These are phyloP conservation scores for Metschnikowia gelsemii DNA, from an alignment of 805 yeast species.

Conservation along the genomic window DNA sequence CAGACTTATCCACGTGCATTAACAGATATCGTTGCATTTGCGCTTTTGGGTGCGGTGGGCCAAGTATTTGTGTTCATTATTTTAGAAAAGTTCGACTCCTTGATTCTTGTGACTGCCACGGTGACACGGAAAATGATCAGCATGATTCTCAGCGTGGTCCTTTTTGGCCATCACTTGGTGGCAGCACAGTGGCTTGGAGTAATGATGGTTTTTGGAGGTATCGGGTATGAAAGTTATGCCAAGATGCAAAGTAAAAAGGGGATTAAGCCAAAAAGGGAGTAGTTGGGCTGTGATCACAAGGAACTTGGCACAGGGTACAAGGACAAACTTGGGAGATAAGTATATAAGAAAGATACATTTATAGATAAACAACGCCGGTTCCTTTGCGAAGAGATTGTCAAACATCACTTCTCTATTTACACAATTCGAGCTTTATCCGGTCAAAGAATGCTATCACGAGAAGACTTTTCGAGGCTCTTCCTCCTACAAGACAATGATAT, in stretches of 20 bases:
- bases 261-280: constrained; percentile 2
- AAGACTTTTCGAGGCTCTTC: too few species aligned
- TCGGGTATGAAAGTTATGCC: constrained; percentile 68
- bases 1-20: constrained; percentile 51
- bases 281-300: not conserved
- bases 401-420: too few species aligned
- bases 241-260: constrained; percentile 20
- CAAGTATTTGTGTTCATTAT: constrained; percentile 91
- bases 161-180: constrained; percentile 77
- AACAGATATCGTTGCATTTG: constrained; percentile 61
- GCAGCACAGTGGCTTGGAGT: constrained; percentile 78
- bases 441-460: too few species aligned
- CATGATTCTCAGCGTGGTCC: constrained; percentile 82
- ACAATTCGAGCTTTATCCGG: too few species aligned
- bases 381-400: too few species aligned
- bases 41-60: constrained; percentile 83
- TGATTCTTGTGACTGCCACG: constrained; percentile 85
- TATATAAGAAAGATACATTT: too few species aligned
- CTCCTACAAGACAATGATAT: too few species aligned
- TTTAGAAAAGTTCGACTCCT: constrained; percentile 78
- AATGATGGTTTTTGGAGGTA: constrained; percentile 76
- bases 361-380: not conserved
- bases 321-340: too few species aligned
- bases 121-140: constrained; percentile 96
- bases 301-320: not conserved